Percentiles rank a stretch among this genome's conserved stretches.
These are phyloP conservation scores for Leucogyrophana mollusca DNA, from an alignment of 768 basidiomycete species.

Conservation along the genomic window DNA sequence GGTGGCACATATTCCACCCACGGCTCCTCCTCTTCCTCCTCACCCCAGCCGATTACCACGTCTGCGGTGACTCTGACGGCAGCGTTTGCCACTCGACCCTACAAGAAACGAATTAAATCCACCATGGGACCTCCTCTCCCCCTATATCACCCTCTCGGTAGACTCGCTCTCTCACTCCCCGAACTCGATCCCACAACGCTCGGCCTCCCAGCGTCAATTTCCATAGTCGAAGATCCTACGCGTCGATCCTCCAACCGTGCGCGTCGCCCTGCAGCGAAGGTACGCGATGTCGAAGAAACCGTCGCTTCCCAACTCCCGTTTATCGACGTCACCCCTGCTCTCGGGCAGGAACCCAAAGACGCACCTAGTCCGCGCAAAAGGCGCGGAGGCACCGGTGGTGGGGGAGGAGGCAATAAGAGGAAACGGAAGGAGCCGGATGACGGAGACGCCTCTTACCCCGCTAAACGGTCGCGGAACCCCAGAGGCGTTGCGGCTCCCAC, in stretches of 20 bases:
- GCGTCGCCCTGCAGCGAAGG: constrained; percentile 48
- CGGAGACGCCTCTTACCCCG: constrained; percentile 67
- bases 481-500: constrained; percentile 34
- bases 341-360: constrained; percentile 38
- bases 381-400: constrained; percentile 34
- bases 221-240: constrained; percentile 41
- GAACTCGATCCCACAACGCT: constrained; percentile 57
- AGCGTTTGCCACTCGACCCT: neutral
- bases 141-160: constrained; percentile 66
- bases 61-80: constrained; percentile 8
- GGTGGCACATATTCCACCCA: constrained; percentile 13
- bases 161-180: constrained; percentile 63
- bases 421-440: constrained; percentile 62
- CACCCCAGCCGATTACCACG: constrained; percentile 7
- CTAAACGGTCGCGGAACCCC: constrained; percentile 59
- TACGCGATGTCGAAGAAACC: constrained; percentile 46
- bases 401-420: constrained; percentile 46
- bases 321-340: constrained; percentile 13
- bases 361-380: constrained; percentile 53
- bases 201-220: constrained; percentile 49
- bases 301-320: constrained; percentile 23
- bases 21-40: constrained; percentile 14
- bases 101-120: constrained; percentile 18
- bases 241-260: constrained; percentile 44
- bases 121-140: constrained; percentile 47